These are phyloP conservation scores for Suillus sp. DNA, from an alignment of 768 basidiomycete species.

Conservation along the genomic window DNA sequence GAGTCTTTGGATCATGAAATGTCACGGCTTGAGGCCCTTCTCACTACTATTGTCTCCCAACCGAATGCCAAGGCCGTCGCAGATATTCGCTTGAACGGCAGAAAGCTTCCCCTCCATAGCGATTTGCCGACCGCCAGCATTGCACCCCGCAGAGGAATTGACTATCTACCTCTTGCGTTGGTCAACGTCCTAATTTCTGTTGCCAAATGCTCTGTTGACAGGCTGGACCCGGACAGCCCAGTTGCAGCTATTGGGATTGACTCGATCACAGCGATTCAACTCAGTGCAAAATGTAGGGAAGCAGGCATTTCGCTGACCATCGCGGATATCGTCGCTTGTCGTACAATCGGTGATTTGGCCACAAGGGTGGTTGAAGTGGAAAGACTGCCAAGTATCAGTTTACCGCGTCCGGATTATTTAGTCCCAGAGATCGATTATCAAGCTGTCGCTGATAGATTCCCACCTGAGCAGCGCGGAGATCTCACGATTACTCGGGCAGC, in stretches of 20 bases:
- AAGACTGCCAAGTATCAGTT: not conserved
- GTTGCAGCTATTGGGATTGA: slow-evolving; percentile 48
- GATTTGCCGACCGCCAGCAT: not conserved
- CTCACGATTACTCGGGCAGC: slow-evolving; percentile 27
- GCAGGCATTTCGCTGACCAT: slow-evolving; percentile 37
- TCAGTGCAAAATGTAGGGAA: slow-evolving; percentile 41
- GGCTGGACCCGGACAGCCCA: slow-evolving; percentile 36
- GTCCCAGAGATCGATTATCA: slow-evolving; percentile 19
- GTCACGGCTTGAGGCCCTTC: slow-evolving; percentile 21
- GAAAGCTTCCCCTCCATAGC: not conserved
- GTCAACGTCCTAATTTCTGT: slow-evolving; percentile 18
- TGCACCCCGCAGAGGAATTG: not conserved
- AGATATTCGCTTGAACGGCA: not conserved
- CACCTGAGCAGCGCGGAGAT: slow-evolving; percentile 13
- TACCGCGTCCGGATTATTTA: not conserved
- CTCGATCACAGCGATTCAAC: slow-evolving; percentile 51
- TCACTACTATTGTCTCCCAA: slow-evolving; percentile 24
- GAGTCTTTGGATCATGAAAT: slow-evolving; percentile 23
- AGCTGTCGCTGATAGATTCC: slow-evolving; percentile 21
- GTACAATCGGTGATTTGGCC: slow-evolving; percentile 36
- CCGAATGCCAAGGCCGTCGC: slow-evolving; percentile 20
- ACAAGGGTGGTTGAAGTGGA: slow-evolving; percentile 12
- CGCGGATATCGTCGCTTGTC: slow-evolving; percentile 44
- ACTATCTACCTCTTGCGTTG: slow-evolving; percentile 17
- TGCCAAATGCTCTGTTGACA: slow-evolving; percentile 31